Evolutionary conservation across 2,329 filamentous ascomycete species (phyloP).

Genomic region (Pestalotiopsis sp.): DNA sequence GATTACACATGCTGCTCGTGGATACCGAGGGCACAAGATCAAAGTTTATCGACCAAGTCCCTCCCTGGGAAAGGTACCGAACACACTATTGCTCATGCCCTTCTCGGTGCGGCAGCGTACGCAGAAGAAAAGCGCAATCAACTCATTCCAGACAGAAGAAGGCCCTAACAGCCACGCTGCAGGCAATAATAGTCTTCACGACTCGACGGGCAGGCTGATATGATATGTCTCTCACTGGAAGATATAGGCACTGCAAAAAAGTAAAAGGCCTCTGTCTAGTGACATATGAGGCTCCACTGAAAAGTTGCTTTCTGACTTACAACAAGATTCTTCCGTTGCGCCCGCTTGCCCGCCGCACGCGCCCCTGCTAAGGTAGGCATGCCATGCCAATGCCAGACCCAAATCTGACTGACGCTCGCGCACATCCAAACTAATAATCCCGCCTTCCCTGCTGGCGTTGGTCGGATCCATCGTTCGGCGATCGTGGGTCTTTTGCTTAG

Average conservation of each 20-base stretch:
- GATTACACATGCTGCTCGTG: neutral
- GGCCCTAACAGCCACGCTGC: neutral
- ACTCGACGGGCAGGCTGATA: neutral
- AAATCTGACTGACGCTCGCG: slow-evolving; percentile 1
- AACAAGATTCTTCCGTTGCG: slow-evolving; percentile 2
- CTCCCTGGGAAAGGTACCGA: neutral
- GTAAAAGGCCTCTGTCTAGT: neutral
- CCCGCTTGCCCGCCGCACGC: neutral
- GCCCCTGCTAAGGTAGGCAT: neutral
- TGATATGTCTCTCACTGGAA: neutral
- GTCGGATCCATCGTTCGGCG: slow-evolving; percentile 11
- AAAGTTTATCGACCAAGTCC: neutral
- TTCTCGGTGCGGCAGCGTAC: neutral
- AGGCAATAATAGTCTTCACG: neutral
- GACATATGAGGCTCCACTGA: neutral
- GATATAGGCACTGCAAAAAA: neutral
- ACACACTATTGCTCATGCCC: neutral
- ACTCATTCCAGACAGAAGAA: neutral
- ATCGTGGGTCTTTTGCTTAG: slow-evolving; percentile 11
- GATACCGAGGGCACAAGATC: neutral
- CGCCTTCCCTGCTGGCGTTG: slow-evolving; percentile 10
- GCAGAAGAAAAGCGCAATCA: neutral
- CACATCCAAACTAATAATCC: neutral
- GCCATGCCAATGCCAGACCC: slow-evolving; percentile 3
- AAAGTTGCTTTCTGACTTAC: slow-evolving; percentile 5